Percentiles rank a stretch among this genome's conserved stretches.
Evolutionary conservation across 192 early-diverging fungal genomes (phyloP).

Genomic region (Cetraspora pellucida): DNA sequence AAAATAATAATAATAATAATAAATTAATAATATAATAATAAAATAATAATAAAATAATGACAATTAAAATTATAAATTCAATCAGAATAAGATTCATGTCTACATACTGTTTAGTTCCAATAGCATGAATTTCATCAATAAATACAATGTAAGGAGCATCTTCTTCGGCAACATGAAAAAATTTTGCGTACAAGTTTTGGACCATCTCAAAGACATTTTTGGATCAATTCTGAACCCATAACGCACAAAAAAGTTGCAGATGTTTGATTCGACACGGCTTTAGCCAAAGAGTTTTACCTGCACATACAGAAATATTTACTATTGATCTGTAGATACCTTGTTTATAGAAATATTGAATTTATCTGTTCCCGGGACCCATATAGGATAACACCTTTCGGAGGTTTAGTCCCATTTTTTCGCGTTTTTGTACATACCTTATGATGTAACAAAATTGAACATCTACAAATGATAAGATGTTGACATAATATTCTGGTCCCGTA

Average conservation of each 20-base stretch:
- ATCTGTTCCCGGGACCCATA: no score
- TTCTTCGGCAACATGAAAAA: conserved; percentile 96
- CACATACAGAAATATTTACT: no score
- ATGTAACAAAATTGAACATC: conserved; percentile 94
- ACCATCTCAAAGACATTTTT: conserved; percentile 99
- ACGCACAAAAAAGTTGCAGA: conserved; percentile 97
- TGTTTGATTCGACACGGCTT: conserved; percentile 99
- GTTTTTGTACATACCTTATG: conserved; percentile 63
- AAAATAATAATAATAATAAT: not conserved
- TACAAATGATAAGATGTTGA: conserved; percentile 96
- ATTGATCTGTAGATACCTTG: no score
- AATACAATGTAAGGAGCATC: conserved; percentile 98
- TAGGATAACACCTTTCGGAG: no score
- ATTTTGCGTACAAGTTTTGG: conserved; percentile 96
- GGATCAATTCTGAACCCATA: conserved; percentile 97
- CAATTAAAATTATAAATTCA: no score
- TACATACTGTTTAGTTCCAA: conserved; percentile 89
- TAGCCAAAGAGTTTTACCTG: conserved; percentile 86
- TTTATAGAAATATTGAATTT: no score
- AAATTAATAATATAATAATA: not conserved
- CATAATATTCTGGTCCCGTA: no score
- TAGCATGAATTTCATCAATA: conserved; percentile 98
- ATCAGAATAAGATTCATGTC: no score
- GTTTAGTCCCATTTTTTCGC: conserved; percentile 98
- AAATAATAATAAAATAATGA: no score